These are phyloP conservation scores for Fomitopsis serialis DNA, from an alignment of 768 basidiomycete genomes.

Conservation along the genomic window DNA sequence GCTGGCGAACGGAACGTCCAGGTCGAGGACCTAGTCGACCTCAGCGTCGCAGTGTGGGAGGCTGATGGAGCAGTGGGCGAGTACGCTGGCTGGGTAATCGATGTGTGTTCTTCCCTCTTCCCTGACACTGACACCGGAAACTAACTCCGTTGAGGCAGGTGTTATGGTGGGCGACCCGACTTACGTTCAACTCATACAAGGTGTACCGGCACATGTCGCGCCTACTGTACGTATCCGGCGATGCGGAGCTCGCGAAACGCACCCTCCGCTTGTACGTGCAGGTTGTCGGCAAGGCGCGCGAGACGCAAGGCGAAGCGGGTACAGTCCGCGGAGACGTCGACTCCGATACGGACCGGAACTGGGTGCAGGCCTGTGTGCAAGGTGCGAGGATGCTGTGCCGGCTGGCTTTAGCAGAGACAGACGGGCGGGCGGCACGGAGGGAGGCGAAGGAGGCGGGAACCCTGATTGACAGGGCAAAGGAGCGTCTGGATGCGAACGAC, in stretches of 20 bases:
- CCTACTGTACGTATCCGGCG: constrained; percentile 57
- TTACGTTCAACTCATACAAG: constrained; percentile 90
- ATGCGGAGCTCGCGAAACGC: constrained; percentile 59
- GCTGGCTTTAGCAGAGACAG: constrained; percentile 26
- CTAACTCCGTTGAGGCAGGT: constrained; percentile 38
- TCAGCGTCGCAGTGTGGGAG: constrained; percentile 81
- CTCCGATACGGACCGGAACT: constrained; percentile 60
- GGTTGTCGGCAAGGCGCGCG: constrained; percentile 76
- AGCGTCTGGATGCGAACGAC: constrained; percentile 43
- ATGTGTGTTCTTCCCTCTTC: constrained; percentile 43
- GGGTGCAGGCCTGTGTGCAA: constrained; percentile 73
- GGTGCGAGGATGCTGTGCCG: constrained; percentile 77
- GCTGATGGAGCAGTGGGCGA: constrained; percentile 57
- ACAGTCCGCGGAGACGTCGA: constrained; percentile 25
- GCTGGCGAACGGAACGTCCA: constrained; percentile 75
- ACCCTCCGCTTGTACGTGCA: constrained; percentile 79
- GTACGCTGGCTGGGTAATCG: constrained; percentile 73
- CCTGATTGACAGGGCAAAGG: constrained; percentile 55
- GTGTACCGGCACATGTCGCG: constrained; percentile 83
- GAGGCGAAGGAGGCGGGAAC: constrained; percentile 59
- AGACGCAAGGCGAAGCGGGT: constrained; percentile 38
- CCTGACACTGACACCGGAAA: neutral
- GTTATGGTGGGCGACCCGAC: constrained; percentile 89
- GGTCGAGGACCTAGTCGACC: constrained; percentile 81
- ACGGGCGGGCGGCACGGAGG: constrained; percentile 30